Evolutionary conservation across 371 early-diverging fungal genomes (phyloP), one percentile per base, ranked within the genome.

Genomic region (Rhizomucor miehei): DNA sequence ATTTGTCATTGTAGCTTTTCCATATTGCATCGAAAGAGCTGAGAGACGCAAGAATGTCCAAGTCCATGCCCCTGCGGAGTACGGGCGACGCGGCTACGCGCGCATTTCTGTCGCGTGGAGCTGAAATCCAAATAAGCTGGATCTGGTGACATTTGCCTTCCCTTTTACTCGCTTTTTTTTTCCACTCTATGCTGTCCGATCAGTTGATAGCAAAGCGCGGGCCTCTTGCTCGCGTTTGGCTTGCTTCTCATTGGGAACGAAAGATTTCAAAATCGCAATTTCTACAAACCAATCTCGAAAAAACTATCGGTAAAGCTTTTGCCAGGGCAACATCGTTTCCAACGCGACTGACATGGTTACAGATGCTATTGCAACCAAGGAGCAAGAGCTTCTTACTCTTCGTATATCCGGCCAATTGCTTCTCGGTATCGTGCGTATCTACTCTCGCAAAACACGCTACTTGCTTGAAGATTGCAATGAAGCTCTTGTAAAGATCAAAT

Each of bases 381-480:
- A 89, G 43, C 84, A 87, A 0, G 77, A 71, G 45, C 94, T 94
- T 11, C 80, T 96, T 69, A 93, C 98, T 1, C 75, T 99, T 48
- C 90, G 99, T 48, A 82, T 98, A 20, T 92, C 96, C 8, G 99
- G 99, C 2, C 99, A 98, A 70, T 81, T 99, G 34, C 80, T 99
- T 34, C 83, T 99, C 5, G 99, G 99, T 52, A 96, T 99, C 6
- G 91, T 90, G 0, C 84, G 91, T 43, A 98, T 99, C 62, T 96
- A 94, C 77, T 95, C 96, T 3, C 85, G 97, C 49, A 98, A 99
- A 76, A 93, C 99, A 4, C 86, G 86, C 44, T 97, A 98, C 62
- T 78, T 99, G 44, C 81, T 98, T 6, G 99, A 98, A 61, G 99
- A 99, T 65, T 98, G 99, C 74, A 92, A 89, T 65, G 98, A 97